Base-by-base conservation (phyloP, 1,284 basidiomycete species). In the Ustilago cynodontis region DNA sequence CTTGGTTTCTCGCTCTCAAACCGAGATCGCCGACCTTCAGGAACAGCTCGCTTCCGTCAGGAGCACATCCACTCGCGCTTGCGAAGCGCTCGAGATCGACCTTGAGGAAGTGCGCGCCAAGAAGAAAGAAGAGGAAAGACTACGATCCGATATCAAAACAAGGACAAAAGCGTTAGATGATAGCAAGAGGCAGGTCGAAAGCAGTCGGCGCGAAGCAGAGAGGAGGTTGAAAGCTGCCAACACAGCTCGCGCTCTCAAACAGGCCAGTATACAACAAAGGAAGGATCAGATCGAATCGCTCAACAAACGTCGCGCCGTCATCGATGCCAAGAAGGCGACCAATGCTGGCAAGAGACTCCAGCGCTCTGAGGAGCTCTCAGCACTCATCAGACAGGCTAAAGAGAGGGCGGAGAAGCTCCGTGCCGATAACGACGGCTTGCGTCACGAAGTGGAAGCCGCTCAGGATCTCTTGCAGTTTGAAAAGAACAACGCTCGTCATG, bases 121-220 rank as follows among this genome's bases (percentile, higher is more conserved):
- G 68, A 94, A 94, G 85, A 92, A 92, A 54, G 90, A 92, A 72
- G 95, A 98, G 84, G 96, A 98, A 80, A 88, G 88, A 2, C 89
- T 90, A 28, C 90, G 93, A 60, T 87, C 89, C 29, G 94, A 97
- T 83, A 88, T 94, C 63, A 95, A 94, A 85, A 86, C 90, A 22
- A 90, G 91, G 59, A 93, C 93, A 58, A 95, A 95, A 86, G 87
- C 88, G 0, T 88, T 97, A 8, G 95, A 98, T 80, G 95, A 98
- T 82, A 89, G 91, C 66, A 94, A 93, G 87, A 91, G 95, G 43
- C 88, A 88, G 52, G 93, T 94, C 6, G 95, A 98, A 86, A 88
- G 89, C 56, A 87, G 88, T 59, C 92, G 91, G 82, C 89, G 91
- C 52, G 94, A 98, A 43, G 93, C 92, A 2, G 95, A 98, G 87